Base-by-base conservation (phyloP, 2,329 filamentous ascomycete genomes). In the Aspergillus oerlinghausenensis region DNA sequence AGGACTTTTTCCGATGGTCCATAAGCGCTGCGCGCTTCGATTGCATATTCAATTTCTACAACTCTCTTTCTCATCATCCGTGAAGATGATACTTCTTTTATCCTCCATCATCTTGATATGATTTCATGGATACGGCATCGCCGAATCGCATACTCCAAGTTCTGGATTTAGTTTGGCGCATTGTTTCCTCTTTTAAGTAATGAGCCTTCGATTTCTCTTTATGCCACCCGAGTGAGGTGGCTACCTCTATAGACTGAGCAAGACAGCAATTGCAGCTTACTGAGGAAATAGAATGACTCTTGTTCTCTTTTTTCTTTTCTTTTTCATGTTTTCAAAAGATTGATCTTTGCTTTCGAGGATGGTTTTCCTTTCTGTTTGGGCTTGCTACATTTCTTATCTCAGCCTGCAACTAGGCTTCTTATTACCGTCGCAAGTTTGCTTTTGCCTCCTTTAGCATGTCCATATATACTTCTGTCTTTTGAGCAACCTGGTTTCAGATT, bases 201-300 rank as follows among this genome's bases (percentile, higher is more conserved):
- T 47, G 43, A 47, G 23, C 21, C 40, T 43, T 47, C 14, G 10
- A 47, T 40, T 19, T 50, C 40, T 26, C 25, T 57, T 50, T 17
- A 40, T 55, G 54, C 55, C 53, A 53, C 56, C 55, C 59, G 54
- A 49, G 28, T 51, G 49, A 59, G 52, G 51, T 45, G 57, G 62
- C 50, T 58, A 26, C 42, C 60, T 55, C 59, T 63, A 66, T 65
- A 66, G 63, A 65, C 62, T 60, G 59, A 53, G 59, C 49, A 38
- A 50, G 42, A 57, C 50, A 62, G 56, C 52, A 55, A 60, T n/a
- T 49, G 56, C 55, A 55, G 60, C 43, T 52, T 49, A 53, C 42
- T 55, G 56, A 57, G 62, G 59, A 53, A 53, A 65, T 62, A 62
- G 60, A 62, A 61, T 59, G 61, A 50, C 56, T 55, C 38, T 42